Evolutionary conservation across 164 flowering plant species (phyloP).

Genomic region (Macadamia tetraphylla): DNA sequence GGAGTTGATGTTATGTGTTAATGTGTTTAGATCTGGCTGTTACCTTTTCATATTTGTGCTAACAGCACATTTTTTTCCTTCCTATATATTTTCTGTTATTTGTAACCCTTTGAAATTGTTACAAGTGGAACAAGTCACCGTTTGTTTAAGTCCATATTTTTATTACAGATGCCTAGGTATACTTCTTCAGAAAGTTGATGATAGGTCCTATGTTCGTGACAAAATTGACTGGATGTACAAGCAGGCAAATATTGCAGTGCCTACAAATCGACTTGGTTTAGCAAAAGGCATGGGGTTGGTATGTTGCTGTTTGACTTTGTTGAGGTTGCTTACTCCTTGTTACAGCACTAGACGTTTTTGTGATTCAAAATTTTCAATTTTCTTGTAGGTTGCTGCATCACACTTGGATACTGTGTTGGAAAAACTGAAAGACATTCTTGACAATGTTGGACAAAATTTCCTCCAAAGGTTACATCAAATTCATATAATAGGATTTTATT

Average conservation of each 20-base stretch:
- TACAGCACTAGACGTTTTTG: neutral
- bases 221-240: slow-evolving; percentile 91
- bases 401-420: slow-evolving; percentile 94
- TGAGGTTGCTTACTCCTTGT: neutral
- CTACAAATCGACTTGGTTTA: slow-evolving; percentile 82
- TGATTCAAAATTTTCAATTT: neutral
- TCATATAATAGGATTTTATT: neutral
- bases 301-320: slow-evolving; percentile 12
- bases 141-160: no score
- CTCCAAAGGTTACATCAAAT: slow-evolving; percentile 50
- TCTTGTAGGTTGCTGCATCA: slow-evolving; percentile 83
- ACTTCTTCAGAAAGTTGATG: slow-evolving; percentile 85
- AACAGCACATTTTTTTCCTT: no score
- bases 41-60: no score
- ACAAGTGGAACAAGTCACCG: no score
- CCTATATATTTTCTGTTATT: neutral
- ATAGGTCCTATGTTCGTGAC: slow-evolving; percentile 60
- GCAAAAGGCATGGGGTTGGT: slow-evolving; percentile 99
- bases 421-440: slow-evolving; percentile 80
- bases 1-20: no score
- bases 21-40: no score
- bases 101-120: no score
- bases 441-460: slow-evolving; percentile 61
- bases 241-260: slow-evolving; percentile 65
- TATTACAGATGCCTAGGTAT: slow-evolving; percentile 73